A percentile compares a stretch with the other conserved stretches of the same genome.
phyloP scores from a whole-genome alignment of 345 rosid species.

The Eucalyptus regnans region DNA sequence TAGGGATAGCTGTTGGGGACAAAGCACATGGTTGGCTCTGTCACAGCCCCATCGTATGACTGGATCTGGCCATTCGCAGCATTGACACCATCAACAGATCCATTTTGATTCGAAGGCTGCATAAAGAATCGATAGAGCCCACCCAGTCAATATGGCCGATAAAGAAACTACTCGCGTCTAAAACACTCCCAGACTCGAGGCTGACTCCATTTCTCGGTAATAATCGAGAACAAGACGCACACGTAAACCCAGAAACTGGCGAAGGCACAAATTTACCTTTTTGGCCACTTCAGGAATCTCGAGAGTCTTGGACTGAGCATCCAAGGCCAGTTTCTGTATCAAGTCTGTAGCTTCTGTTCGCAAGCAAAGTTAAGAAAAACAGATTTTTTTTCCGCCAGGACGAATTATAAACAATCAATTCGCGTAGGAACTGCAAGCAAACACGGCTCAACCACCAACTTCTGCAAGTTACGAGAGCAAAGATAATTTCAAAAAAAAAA shows the following conservation, averaged over 20 bases:
- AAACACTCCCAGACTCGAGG: background rate
- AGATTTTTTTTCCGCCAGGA: background rate
- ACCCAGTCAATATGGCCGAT: slow-evolving; percentile 1
- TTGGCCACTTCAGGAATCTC: slow-evolving; percentile 22
- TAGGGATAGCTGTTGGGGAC: slow-evolving; percentile 19
- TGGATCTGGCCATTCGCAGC: slow-evolving; percentile 21
- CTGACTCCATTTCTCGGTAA: background rate
- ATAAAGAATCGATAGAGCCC: background rate
- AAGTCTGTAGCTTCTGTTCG: slow-evolving; percentile 20
- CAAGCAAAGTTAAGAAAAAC: slow-evolving; percentile 2
- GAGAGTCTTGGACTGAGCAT: slow-evolving; percentile 10
- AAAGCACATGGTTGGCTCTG: slow-evolving; percentile 28
- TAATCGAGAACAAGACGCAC: background rate
- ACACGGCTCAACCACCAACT: background rate
- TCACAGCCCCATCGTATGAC: slow-evolving; percentile 13
- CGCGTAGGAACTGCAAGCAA: background rate
- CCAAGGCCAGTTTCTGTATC: slow-evolving; percentile 22
- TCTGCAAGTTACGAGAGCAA: background rate
- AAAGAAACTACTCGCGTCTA: background rate
- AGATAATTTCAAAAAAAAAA: background rate
- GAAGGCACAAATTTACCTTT: slow-evolving; percentile 4
- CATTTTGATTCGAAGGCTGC: slow-evolving; percentile 12
- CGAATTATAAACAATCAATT: background rate
- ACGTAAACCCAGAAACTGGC: background rate
- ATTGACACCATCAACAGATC: slow-evolving; percentile 8